phyloP scores from a whole-genome alignment of 768 basidiomycete genomes.

The Podaxis sp. region DNA sequence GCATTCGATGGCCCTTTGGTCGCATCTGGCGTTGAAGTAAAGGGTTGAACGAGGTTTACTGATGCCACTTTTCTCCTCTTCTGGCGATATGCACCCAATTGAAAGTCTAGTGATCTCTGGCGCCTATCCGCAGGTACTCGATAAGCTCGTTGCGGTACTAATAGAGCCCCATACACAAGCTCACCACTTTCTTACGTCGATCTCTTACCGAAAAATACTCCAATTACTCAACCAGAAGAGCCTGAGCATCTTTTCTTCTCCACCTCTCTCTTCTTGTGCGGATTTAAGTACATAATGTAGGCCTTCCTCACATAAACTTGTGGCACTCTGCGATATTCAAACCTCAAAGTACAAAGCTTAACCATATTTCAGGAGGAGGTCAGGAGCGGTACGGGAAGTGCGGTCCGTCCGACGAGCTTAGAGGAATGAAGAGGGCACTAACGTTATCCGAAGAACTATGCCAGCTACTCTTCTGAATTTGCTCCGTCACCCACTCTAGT shows the following conservation, averaged over 20 bases:
- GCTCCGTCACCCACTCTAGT: not conserved
- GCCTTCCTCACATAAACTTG: not conserved
- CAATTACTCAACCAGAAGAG: slow-evolving; percentile 1
- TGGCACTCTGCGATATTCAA: not conserved
- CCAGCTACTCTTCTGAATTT: not conserved
- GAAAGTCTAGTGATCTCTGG: not conserved
- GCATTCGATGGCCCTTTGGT: not conserved
- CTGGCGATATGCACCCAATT: not conserved
- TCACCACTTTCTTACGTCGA: slow-evolving; percentile 12
- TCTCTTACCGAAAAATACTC: not conserved
- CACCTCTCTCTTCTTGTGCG: not conserved
- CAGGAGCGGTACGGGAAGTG: not conserved
- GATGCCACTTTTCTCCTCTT: slow-evolving; percentile 1
- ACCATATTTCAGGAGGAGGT: not conserved
- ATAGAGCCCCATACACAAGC: not conserved
- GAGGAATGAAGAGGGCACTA: not conserved
- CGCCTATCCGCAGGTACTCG: not conserved
- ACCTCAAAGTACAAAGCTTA: not conserved
- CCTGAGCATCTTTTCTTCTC: not conserved
- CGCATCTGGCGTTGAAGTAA: not conserved
- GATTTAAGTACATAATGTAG: not conserved
- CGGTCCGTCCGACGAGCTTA: slow-evolving; percentile 1
- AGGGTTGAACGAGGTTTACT: slow-evolving; percentile 5
- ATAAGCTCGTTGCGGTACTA: slow-evolving; percentile 3
- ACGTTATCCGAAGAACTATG: not conserved